Evolutionary conservation across 352 stramenopile genomes (phyloP), one percentile per base, ranked within the genome.

Genomic region (Pythium guiyangense): DNA sequence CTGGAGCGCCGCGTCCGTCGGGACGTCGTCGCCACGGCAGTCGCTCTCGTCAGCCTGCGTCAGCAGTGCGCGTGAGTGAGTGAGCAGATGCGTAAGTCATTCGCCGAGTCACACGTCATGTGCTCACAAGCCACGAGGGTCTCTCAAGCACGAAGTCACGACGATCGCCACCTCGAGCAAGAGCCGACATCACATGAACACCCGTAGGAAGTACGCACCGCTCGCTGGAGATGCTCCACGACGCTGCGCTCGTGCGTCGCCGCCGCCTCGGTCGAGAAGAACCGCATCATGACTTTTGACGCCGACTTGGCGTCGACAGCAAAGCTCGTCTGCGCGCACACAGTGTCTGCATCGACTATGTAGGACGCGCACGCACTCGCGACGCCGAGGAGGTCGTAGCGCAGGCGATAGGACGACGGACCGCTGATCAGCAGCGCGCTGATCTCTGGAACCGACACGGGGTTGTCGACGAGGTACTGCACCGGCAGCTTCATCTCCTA

Each of bases 401-500:
- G 70, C 31, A 86, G 69, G 4, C 74, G 81, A 53, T 88, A 91
- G 0, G 81, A 87, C 5, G 78, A 70, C 11, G 77, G 73, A 0
- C 77, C 76, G 34, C 71, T 84, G 44, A 91, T 77, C 3, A 89
- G 57, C 6, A 87, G 54, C 1, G 77, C 61, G 0, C 65, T 82
- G 4, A 71, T 70, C 44, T 87, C 77, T 15, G 78, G 58, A 18
- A 70, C 64, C 11, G 74, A 77, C 6, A 72, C 57, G 6, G 74
- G 59, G 31, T 91, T 91, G 48, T 89, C 78, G 5, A 78, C 79
- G 35, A 91, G 66, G 20, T 89, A 89, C 57, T 91, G 81, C 20
- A 89, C 75, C 0, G 81, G 78, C 12, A 91, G 60, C 29, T 79
- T 83, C 53, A 89, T 68, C 43, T 87, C 78, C 73, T 91, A 26